Evolutionary conservation across 1,284 basidiomycete genomes (phyloP).

Genomic region (Volvariella surrecta): DNA sequence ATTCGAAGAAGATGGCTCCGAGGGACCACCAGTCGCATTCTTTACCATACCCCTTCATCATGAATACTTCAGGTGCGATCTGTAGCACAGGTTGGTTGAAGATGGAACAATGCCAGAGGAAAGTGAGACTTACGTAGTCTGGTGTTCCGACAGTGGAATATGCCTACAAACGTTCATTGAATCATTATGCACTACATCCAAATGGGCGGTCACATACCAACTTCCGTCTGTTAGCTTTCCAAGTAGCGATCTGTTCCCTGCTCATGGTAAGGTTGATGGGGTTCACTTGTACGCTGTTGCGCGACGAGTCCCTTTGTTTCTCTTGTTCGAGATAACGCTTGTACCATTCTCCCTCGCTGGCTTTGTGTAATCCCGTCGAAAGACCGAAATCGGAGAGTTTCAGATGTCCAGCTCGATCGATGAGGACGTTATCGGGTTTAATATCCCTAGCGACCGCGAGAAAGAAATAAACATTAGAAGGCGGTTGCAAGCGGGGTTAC

Average conservation of each 20-base stretch:
- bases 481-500: slow-evolving; percentile 1
- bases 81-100: slow-evolving; percentile 28
- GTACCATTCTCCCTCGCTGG: slow-evolving; percentile 93
- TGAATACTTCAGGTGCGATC: slow-evolving; percentile 98
- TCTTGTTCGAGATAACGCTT: slow-evolving; percentile 75
- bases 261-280: slow-evolving; percentile 94
- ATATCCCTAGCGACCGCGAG: slow-evolving; percentile 64
- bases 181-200: background rate
- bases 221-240: slow-evolving; percentile 98
- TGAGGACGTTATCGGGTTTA: slow-evolving; percentile 98
- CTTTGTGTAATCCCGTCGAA: slow-evolving; percentile 97
- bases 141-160: slow-evolving; percentile 97
- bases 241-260: slow-evolving; percentile 92
- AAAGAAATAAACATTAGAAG: background rate
- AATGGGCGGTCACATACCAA: slow-evolving; percentile 55
- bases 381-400: slow-evolving; percentile 98
- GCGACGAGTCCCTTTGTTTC: slow-evolving; percentile 48
- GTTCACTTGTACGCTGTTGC: slow-evolving; percentile 95
- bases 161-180: slow-evolving; percentile 41
- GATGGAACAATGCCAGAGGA: background rate
- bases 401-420: slow-evolving; percentile 94
- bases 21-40: slow-evolving; percentile 99
- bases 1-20: slow-evolving; percentile 98
- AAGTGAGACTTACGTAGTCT: slow-evolving; percentile 43
- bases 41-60: slow-evolving; percentile 96